Evolutionary conservation across 108 stramenopile species (phyloP), one percentile per base, ranked within the genome.

Genomic region (Aurantiochytrium sp.): DNA sequence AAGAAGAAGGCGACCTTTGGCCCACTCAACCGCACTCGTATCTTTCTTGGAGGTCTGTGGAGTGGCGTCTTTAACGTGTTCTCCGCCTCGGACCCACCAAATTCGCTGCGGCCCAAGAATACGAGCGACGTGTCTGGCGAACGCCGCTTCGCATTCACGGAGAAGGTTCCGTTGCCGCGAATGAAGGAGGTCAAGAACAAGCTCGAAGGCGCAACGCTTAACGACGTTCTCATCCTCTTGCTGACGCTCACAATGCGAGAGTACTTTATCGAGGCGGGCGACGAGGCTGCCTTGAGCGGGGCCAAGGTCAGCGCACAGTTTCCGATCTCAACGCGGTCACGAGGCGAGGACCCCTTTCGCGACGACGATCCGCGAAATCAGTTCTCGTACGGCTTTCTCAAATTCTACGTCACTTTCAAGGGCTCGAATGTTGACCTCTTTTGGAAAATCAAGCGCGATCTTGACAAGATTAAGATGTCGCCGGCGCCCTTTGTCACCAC

Each of bases 181-280:
- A 53, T 83, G 49, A 83, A 83, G 51, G 76, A 83, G 76, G 51
- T 83, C 23, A 83, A 83, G 51, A 83, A 83, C 49, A 83, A 53
- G 49, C 51, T 53, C 49, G 23, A 83, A 16, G 76, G 76, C 49
- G 45, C 76, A 55, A 83, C 76, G n/a, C 76, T 83, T 3, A 83
- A 83, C 51, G 76, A 83, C 76, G 76, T 83, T 12, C 76, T 83
- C 51, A 28, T 83, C 12, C 45, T 53, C 6, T 12, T 83, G 6
- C 76, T 83, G 16, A 83, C 76, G n/a, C 76, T 83, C 76, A 83
- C 76, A 3, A 25, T 83, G 76, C 76, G 76, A 8, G 49, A 47
- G 28, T 83, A 83, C 76, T 83, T 83, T 53, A 53, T 47, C n/a
- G 76, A 83, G 23, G n/a, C 45, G 18, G 76, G 51, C 51, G 51